A percentile compares a stretch with the other conserved stretches of the same genome.
phyloP scores from a whole-genome alignment of 2,329 filamentous ascomycete species.

The Achaetomium macrosporum region DNA sequence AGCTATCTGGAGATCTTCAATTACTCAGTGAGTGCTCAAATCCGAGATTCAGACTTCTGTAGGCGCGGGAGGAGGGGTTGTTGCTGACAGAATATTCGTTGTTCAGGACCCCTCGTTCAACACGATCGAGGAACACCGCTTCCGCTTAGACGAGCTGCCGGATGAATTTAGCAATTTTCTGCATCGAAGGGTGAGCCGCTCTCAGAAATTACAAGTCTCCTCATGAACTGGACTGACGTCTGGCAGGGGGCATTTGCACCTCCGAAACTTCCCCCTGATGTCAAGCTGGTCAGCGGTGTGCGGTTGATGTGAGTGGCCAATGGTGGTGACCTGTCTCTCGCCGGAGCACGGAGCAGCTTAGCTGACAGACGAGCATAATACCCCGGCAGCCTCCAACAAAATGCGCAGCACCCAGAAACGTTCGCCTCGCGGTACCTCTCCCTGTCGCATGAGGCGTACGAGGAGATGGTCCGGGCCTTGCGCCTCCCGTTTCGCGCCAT shows the following conservation, averaged over 20 bases:
- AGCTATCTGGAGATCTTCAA: constrained; percentile 55
- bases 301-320: constrained; percentile 46
- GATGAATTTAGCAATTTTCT: constrained; percentile 57
- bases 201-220: background rate
- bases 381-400: constrained; percentile 45
- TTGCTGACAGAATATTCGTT: constrained; percentile 3
- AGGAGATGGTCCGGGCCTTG: constrained; percentile 50
- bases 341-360: background rate
- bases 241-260: constrained; percentile 48
- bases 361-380: constrained; percentile 12
- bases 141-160: constrained; percentile 48
- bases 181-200: constrained; percentile 40
- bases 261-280: constrained; percentile 37
- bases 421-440: constrained; percentile 52
- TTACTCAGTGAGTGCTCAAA: constrained; percentile 46
- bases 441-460: constrained; percentile 44
- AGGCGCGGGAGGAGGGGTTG: too few relatives aligned
- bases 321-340: background rate
- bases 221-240: background rate
- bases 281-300: constrained; percentile 44
- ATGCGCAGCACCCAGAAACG: constrained; percentile 52
- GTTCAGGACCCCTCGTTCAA: constrained; percentile 45
- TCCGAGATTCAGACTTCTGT: background rate
- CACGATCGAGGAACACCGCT: constrained; percentile 44
- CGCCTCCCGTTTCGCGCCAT: constrained; percentile 51